Base-by-base conservation (phyloP, 768 basidiomycete genomes). In the Pulveroboletus sp. region DNA sequence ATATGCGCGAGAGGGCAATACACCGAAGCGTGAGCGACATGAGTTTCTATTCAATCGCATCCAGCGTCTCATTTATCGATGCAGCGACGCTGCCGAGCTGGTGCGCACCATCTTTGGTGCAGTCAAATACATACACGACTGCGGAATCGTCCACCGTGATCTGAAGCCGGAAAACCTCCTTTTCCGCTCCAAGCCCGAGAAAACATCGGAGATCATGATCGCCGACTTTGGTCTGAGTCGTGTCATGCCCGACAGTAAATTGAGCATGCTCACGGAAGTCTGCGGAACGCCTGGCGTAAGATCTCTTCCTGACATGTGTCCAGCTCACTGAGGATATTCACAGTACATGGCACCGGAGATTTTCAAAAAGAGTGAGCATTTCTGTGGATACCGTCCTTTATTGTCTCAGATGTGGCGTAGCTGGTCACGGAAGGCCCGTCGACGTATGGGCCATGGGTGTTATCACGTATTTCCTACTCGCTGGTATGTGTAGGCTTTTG, bases 361-460 rank as follows among this genome's bases (percentile, higher is more conserved):
- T 54, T 95, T 95, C 76, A 82, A 85, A 67, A 93, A 91, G 69
- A 81, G 87, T 91, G 53, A 32, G 82, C 70, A 3, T 14, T 43
- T 43, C 32, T 5, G 43, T 39, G n/a, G 9, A 12, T 7, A 27
- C 19, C 13, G 10, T 40, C n/a, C 8, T 7, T 8, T 20, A 48
- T 32, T 36, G 27, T 36, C 35, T 55, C 43, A 55, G 23, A 13
- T 16, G 24, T 23, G 9, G 37, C 45, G 26, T 62, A 89, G 87
- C 84, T 47, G 95, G 95, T 4, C 95, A 99, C 60, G 82, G 87
- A 35, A 96, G 90, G 71, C 93, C 94, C 9, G 94, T 96, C 16
- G 95, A 95, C 61, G 72, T 95, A 47, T 94, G 93, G 94, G 93
- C 95, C 1, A 94, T 98, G 82, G 95, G 95, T 32, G 95, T 99